A percentile compares a stretch with the other conserved stretches of the same genome.
Conservation (phyloP, 2,329 filamentous ascomycete genomes). For the Apiospora saccharicola region DNA sequence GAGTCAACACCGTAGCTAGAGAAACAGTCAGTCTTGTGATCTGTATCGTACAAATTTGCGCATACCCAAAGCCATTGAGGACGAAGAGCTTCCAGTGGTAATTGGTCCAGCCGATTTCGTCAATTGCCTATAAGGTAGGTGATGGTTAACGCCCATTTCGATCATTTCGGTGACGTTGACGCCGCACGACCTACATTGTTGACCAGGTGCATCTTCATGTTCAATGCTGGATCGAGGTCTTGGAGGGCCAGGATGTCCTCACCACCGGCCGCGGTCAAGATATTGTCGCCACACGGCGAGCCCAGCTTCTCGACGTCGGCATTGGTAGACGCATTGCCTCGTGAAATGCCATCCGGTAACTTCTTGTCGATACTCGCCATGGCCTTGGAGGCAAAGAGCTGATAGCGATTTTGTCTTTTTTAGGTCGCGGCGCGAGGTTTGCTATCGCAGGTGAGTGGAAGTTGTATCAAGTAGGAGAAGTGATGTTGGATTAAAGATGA, state of each 20-base stretch:
- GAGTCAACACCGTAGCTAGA: slow-evolving; percentile 64
- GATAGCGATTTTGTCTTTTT: neutral
- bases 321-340: neutral
- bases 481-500: neutral
- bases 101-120: slow-evolving; percentile 44
- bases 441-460: neutral
- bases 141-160: neutral
- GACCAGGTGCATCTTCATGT: slow-evolving; percentile 73
- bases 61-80: slow-evolving; percentile 66
- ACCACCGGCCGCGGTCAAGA: neutral
- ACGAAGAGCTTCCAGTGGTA: slow-evolving; percentile 65
- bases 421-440: neutral
- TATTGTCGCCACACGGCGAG: neutral
- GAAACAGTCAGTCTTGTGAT: neutral
- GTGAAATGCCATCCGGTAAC: neutral
- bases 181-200: slow-evolving; percentile 63
- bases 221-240: slow-evolving; percentile 66
- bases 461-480: neutral
- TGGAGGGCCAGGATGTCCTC: slow-evolving; percentile 64
- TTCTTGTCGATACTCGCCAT: slow-evolving; percentile 10
- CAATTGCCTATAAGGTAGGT: slow-evolving; percentile 38
- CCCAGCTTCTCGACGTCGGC: neutral
- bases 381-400: neutral
- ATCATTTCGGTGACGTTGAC: neutral
- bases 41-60: neutral